phyloP scores from a whole-genome alignment of 1,284 basidiomycete species.

The Sporisorium scitamineum region DNA sequence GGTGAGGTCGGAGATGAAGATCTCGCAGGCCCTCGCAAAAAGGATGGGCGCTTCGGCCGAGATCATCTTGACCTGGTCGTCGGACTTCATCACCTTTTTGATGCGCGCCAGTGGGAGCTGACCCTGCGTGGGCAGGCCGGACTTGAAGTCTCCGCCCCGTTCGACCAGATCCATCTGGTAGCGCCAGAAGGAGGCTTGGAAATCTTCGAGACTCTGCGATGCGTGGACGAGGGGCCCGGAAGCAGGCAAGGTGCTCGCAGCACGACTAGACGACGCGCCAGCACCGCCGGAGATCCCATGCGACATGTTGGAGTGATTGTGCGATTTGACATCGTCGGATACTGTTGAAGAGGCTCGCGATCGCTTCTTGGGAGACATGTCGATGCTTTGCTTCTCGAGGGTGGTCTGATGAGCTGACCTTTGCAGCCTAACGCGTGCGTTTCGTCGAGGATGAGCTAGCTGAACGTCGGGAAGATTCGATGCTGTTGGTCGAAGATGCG shows the following conservation, averaged over 20 bases:
- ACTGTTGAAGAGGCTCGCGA: constrained; percentile 43
- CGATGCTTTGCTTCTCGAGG: not conserved
- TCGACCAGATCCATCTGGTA: constrained; percentile 65
- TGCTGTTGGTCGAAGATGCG: not conserved
- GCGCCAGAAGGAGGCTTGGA: constrained; percentile 63
- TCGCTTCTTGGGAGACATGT: constrained; percentile 45
- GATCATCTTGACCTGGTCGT: constrained; percentile 69
- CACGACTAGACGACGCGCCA: constrained; percentile 31
- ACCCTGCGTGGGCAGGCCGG: constrained; percentile 55
- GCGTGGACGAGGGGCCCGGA: constrained; percentile 47
- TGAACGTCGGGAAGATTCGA: no score
- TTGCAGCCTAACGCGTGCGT: no score
- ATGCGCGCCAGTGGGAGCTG: constrained; percentile 67
- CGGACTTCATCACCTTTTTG: constrained; percentile 69
- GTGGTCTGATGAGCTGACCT: not conserved
- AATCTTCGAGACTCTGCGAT: constrained; percentile 52
- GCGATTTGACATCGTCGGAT: constrained; percentile 29
- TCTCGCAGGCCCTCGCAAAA: constrained; percentile 68
- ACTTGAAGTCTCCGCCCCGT: constrained; percentile 61
- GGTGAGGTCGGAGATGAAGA: constrained; percentile 69
- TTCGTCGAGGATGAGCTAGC: no score
- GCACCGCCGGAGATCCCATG: constrained; percentile 5
- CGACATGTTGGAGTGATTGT: constrained; percentile 5
- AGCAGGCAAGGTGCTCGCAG: constrained; percentile 19
- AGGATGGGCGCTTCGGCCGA: constrained; percentile 68